Base-by-base conservation (phyloP, 306 rosid species). In the Oemleria cerasiformis region DNA sequence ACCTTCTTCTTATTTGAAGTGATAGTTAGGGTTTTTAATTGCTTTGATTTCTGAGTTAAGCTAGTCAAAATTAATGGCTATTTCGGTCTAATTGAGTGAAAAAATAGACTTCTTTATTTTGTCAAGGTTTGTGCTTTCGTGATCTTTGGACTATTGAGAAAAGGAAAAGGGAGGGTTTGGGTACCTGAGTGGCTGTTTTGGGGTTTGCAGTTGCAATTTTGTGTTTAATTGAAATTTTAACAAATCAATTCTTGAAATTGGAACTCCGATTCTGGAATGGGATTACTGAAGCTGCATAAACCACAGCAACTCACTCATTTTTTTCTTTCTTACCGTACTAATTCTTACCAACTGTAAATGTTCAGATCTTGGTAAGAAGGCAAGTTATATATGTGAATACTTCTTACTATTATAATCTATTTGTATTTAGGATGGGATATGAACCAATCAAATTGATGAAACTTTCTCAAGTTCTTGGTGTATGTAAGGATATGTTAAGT, bases 221-320 rank as follows among this genome's bases (percentile, higher is more conserved):
- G 17, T 49, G 8, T 16, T 48, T 47, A 17, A 34, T 49, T 34
- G 43, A 23, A 55, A 21, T 21, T 8, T 9, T 55, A 55, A 50
- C 34, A 34, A 30, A 12, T 53, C n/a, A 9, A 48, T 38, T 53
- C 5, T 30, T 30, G 3, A 30, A 30, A 30, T 30, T 30, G 36
- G 20, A 68, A 7, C 48, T 51, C 48, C 36, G 20, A 53, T 68
- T 68, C 38, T 38, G 62, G 48, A 68, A 36, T 68, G 25, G 36
- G 38, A 4, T 53, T 34, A 2, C 38, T 36, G 12, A 12, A 51
- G 47, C 43, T 65, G 49, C 49, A 40, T 63, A 15, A 66, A 25
- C 16, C 11, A 23, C 54, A 65, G 16, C 0, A 45, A 23, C 9
- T 16, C 21, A 14, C 21, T 4, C 13, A 16, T 8, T 34, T 59